Evolutionary conservation across 2,329 filamentous ascomycete genomes (phyloP), one percentile per base, ranked within the genome.

Genomic region (Fusarium gaditjirri): DNA sequence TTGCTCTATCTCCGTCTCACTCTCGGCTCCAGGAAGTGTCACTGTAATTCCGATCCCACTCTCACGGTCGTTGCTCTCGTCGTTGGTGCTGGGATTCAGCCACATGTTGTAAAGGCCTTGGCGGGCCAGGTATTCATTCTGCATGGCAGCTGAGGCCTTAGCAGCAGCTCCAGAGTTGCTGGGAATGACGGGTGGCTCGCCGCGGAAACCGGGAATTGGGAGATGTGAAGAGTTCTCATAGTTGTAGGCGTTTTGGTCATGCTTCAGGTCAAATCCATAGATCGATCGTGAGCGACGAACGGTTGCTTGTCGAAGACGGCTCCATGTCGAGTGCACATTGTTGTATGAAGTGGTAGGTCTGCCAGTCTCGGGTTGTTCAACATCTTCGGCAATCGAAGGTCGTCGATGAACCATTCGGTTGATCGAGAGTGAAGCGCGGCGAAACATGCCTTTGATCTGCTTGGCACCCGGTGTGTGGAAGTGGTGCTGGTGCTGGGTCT

Each of bases 31-130:
- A 23, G 83, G 80, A 23, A 84, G 79, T 3, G 86, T 86, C 5
- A 90, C 80, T 2, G 85, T 83, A 54, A 92, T 91, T 36, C 89
- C 89, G 57, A 92, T 90, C 25, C 89, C 89, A 73, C 90, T 91
- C 80, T 92, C 89, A 31, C 86, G 83, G 71, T 92, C 89, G 70
- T 86, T 88, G 52, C 81, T 82, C 23, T 87, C 86, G 5, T 88
- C 86, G 36, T 78, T 79, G 4, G 76, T 75, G 25, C 78, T 74
- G 8, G 81, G 79, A 13, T 83, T 78, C 12, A 88, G 77, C 80
- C 85, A 84, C 54, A 83, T 81, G 43, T 83, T 84, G 35, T 84
- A 79, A 4, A 80, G 61, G 9, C 80, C 52, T 79, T 82, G 68
- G 44, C 80, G 77, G 8, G 78, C 79, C 10, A 84, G 72, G 49